Percentiles rank a stretch among this genome's conserved stretches.
Evolutionary conservation across 352 stramenopile species (phyloP).

Genomic region (Phytophthora multivora): DNA sequence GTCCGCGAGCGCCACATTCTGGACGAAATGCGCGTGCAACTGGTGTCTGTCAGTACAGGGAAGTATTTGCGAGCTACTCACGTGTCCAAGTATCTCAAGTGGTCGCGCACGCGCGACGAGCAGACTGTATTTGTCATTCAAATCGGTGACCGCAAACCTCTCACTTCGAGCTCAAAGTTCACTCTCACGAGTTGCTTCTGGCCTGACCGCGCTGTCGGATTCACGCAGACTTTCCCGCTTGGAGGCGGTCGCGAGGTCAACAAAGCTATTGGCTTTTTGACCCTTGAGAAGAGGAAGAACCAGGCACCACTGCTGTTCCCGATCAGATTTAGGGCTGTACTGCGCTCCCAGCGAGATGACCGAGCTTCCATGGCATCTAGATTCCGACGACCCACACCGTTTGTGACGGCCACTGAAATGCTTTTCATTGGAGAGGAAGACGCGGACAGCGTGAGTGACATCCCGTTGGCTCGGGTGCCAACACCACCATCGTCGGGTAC

Average conservation of each 20-base stretch:
- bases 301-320: constrained; percentile 63
- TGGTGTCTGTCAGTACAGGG: constrained; percentile 51
- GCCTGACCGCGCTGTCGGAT: constrained; percentile 51
- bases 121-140: constrained; percentile 71
- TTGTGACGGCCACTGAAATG: constrained; percentile 59
- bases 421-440: constrained; percentile 62
- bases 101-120: constrained; percentile 58
- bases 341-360: constrained; percentile 39
- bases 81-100: constrained; percentile 73
- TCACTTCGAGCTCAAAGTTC: constrained; percentile 56
- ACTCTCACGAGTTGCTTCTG: constrained; percentile 66
- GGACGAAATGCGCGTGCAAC: constrained; percentile 64
- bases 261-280: constrained; percentile 66
- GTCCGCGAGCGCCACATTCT: constrained; percentile 60
- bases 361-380: constrained; percentile 15
- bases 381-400: constrained; percentile 35
- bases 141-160: constrained; percentile 54
- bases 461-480: constrained; percentile 45
- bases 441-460: constrained; percentile 32
- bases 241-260: constrained; percentile 50
- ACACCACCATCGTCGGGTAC: constrained; percentile 12
- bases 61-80: constrained; percentile 66
- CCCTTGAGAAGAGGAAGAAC: constrained; percentile 72
- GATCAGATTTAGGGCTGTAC: constrained; percentile 57
- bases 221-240: constrained; percentile 60